Evolutionary conservation across 352 stramenopile species (phyloP).

Genomic region (Phytophthora megakarya): DNA sequence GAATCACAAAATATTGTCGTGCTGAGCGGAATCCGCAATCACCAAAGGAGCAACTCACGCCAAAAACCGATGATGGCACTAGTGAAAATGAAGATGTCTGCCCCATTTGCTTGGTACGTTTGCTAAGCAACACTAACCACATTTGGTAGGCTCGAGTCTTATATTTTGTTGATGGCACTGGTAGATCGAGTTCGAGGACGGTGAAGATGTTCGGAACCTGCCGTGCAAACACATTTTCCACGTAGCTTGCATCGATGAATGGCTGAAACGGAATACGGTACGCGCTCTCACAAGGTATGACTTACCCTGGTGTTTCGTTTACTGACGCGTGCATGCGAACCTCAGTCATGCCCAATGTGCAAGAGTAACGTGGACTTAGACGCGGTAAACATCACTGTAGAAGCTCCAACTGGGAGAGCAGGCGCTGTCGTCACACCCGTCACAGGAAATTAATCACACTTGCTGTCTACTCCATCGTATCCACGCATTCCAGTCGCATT

Average conservation of each 20-base stretch:
- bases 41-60: slow-evolving; percentile 9
- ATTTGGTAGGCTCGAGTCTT: not conserved
- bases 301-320: not conserved
- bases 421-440: slow-evolving; percentile 55
- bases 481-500: not conserved
- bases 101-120: slow-evolving; percentile 71
- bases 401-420: slow-evolving; percentile 13
- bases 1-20: slow-evolving; percentile 68
- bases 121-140: too few relatives aligned
- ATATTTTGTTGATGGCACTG: slow-evolving; percentile 6
- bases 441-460: slow-evolving; percentile 11
- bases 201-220: slow-evolving; percentile 77
- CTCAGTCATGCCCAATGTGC: slow-evolving; percentile 81
- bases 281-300: slow-evolving; percentile 19
- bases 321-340: not conserved
- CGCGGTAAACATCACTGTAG: slow-evolving; percentile 49
- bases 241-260: slow-evolving; percentile 88
- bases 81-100: slow-evolving; percentile 63
- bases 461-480: slow-evolving; percentile 1
- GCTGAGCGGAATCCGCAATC: slow-evolving; percentile 34
- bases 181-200: slow-evolving; percentile 79
- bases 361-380: slow-evolving; percentile 78
- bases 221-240: slow-evolving; percentile 91
- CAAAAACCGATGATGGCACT: not conserved
- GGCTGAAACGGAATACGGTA: slow-evolving; percentile 87